These are phyloP conservation scores for Wickerhamiella pararugosa DNA, from an alignment of 1,139 yeast genomes.

Conservation along the genomic window DNA sequence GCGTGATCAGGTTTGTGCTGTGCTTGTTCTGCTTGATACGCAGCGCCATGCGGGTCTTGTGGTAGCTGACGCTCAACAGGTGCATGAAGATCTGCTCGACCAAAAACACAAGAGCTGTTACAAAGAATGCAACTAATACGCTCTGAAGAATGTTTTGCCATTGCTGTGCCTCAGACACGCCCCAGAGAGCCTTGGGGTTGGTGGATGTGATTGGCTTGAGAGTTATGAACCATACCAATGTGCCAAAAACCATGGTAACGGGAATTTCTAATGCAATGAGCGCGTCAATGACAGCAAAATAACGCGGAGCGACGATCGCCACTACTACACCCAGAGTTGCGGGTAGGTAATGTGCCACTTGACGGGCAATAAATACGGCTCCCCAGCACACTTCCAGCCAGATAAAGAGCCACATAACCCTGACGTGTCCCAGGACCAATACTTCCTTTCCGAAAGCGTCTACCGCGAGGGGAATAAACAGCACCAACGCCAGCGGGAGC, in stretches of 20 bases:
- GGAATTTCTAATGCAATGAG: conserved; percentile 26
- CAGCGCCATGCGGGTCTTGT: conserved; percentile 27
- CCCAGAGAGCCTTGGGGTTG: conserved; percentile 20
- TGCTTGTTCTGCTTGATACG: conserved; percentile 28
- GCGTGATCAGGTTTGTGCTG: conserved; percentile 21
- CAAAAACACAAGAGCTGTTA: conserved; percentile 25
- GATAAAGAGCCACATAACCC: conserved; percentile 28
- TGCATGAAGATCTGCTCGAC: conserved; percentile 28
- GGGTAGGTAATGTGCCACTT: conserved; percentile 26
- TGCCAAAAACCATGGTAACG: conserved; percentile 24
- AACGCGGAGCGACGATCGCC: conserved; percentile 24
- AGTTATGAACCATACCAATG: conserved; percentile 25
- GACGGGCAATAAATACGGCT: conserved; percentile 25
- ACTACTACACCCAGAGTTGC: conserved; percentile 19
- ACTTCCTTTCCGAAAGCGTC: conserved; percentile 26
- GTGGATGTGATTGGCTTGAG: conserved; percentile 27
- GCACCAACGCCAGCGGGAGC: conserved; percentile 27
- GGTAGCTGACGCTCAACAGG: conserved; percentile 29
- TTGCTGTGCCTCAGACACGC: conserved; percentile 17
- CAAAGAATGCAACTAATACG: conserved; percentile 26
- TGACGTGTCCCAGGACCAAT: conserved; percentile 21
- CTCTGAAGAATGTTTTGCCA: conserved; percentile 28
- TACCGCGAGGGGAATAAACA: conserved; percentile 28
- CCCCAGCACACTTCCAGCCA: conserved; percentile 32
- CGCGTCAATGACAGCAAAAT: conserved; percentile 24